Percentiles rank a stretch among this genome's conserved stretches.
These are phyloP conservation scores for Trypanosoma scelopori DNA, from an alignment of 208 protist genomes.

Conservation along the genomic window DNA sequence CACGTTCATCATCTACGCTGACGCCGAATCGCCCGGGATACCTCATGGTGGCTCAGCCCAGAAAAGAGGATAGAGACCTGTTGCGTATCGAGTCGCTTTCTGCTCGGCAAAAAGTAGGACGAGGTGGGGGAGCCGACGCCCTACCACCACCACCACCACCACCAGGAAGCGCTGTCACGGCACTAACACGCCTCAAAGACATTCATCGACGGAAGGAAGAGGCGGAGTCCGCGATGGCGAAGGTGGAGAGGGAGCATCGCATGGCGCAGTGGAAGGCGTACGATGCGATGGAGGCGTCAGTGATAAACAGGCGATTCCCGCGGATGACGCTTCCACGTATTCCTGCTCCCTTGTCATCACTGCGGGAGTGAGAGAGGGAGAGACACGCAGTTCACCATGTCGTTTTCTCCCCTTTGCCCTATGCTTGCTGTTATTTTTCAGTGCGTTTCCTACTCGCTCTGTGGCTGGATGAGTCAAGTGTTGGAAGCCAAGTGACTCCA, in stretches of 20 bases:
- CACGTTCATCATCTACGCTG: background rate
- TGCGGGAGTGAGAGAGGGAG: too few species aligned
- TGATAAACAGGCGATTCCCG: constrained; percentile 29
- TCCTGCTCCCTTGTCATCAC: background rate
- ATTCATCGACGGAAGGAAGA: constrained; percentile 19
- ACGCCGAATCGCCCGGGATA: constrained; percentile 24
- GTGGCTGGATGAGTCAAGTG: too few species aligned
- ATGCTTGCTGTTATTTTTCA: too few species aligned
- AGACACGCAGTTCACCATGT: too few species aligned
- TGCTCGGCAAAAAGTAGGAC: background rate
- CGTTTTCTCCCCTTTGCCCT: too few species aligned
- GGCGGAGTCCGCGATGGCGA: constrained; percentile 4
- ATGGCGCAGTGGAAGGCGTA: constrained; percentile 29
- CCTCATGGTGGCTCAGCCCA: constrained; percentile 37
- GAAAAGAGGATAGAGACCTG: constrained; percentile 39
- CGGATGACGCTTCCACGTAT: constrained; percentile 25
- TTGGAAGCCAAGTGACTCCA: too few species aligned
- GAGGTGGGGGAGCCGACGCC: background rate
- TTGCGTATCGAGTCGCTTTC: constrained; percentile 39
- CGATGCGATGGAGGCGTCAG: constrained; percentile 11
- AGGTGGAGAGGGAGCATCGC: constrained; percentile 10
- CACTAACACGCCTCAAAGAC: constrained; percentile 30
- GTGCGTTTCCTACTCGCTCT: too few species aligned
- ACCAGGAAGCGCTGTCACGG: constrained; percentile 6
- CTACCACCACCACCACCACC: constrained; percentile 2